Conservation (phyloP, 768 basidiomycete species). For the Macrolepiota albuminosa region DNA sequence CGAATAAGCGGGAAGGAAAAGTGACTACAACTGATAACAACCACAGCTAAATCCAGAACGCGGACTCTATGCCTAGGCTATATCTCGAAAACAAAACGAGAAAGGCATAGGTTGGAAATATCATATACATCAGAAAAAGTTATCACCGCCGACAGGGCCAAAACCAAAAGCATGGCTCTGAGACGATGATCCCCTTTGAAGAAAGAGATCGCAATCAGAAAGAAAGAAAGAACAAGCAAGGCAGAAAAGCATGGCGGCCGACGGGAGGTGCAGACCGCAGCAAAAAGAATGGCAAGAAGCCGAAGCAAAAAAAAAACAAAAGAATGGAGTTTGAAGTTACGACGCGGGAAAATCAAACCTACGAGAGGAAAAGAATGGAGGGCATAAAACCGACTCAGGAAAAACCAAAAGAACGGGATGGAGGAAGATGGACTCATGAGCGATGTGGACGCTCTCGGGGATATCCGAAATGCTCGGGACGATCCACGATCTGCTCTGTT, state of each 20-base stretch:
- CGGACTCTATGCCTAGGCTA: background rate
- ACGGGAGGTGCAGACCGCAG: background rate
- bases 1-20: background rate
- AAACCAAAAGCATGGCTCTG: background rate
- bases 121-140: background rate
- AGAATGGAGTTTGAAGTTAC: background rate
- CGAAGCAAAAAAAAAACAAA: background rate
- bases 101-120: background rate
- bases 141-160: background rate
- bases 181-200: background rate
- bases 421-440: too few relatives aligned
- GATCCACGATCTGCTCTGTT: constrained; percentile 1
- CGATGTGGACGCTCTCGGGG: background rate
- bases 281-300: background rate
- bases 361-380: background rate
- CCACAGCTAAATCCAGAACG: background rate
- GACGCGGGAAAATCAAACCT: background rate
- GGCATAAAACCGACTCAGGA: too few relatives aligned
- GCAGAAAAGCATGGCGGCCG: background rate
- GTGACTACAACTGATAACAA: background rate
- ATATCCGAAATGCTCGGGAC: background rate
- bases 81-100: background rate
- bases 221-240: background rate
- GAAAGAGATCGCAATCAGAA: background rate
- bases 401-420: too few relatives aligned